Evolutionary conservation across 257 asterid species (phyloP).

Genomic region (Voacanga thouarsii): DNA sequence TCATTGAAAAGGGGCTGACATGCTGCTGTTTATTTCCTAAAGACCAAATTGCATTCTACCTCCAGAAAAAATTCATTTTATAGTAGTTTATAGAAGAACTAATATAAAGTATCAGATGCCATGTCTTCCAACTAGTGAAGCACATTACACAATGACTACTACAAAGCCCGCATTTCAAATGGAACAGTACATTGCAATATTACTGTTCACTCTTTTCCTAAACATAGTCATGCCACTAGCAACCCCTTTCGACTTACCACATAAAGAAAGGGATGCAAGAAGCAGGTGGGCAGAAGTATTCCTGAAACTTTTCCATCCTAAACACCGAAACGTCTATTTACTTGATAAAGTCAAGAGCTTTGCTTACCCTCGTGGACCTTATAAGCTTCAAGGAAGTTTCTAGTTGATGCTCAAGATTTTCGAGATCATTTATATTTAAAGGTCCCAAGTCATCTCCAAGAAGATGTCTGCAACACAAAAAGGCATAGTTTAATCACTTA

Average conservation of each 20-base stretch:
- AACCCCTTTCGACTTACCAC: background rate
- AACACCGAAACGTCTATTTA: background rate
- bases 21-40: background rate
- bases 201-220: background rate
- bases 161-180: background rate
- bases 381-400: constrained; percentile 84
- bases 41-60: background rate
- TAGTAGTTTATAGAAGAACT: background rate
- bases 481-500: background rate
- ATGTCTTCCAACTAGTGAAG: background rate
- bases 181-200: too few species aligned
- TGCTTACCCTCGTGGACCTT: constrained; percentile 87
- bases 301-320: background rate
- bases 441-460: constrained; percentile 98
- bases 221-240: background rate
- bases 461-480: constrained; percentile 57
- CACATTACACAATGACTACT: background rate
- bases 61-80: background rate
- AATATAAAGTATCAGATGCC: background rate
- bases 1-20: background rate
- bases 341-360: background rate
- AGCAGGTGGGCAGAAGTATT: too few species aligned
- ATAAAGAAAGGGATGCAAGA: too few species aligned
- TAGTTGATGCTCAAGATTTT: constrained; percentile 76
- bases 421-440: constrained; percentile 73